A percentile compares a stretch with the other conserved stretches of the same genome.
These are phyloP conservation scores for Volvox africanus DNA, from an alignment of 139 green algal species.

Conservation along the genomic window DNA sequence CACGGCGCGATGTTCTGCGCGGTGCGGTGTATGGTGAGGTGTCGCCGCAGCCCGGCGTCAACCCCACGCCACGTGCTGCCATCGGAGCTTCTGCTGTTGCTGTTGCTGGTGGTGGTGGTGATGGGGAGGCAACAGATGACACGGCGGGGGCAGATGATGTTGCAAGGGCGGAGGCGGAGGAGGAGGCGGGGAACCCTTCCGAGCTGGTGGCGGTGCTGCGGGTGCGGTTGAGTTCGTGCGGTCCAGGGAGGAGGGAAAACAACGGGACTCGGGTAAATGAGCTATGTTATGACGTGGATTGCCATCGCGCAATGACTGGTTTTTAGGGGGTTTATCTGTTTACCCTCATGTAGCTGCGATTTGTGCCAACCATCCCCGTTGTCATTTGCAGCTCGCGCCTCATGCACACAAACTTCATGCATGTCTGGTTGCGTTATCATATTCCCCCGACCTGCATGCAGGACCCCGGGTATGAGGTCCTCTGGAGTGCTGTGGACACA, in stretches of 20 bases:
- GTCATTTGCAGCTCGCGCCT: too few relatives aligned
- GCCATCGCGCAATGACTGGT: too few relatives aligned
- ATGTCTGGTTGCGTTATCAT: too few relatives aligned
- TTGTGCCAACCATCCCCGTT: too few relatives aligned
- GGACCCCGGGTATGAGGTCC: constrained; percentile 22
- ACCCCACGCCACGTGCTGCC: background rate
- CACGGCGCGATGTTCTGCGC: background rate
- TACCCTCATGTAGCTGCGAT: too few relatives aligned
- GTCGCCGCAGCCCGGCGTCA: constrained; percentile 4
- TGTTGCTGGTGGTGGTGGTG: background rate
- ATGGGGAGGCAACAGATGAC: background rate
- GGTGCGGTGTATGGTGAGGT: background rate
- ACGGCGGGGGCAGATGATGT: background rate
- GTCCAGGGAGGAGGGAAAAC: too few relatives aligned
- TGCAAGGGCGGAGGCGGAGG: background rate
- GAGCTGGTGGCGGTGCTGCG: constrained; percentile 33
- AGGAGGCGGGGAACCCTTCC: background rate
- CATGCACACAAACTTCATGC: too few relatives aligned
- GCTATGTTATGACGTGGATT: too few relatives aligned
- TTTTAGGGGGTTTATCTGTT: too few relatives aligned
- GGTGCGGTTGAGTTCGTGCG: background rate
- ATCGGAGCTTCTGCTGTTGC: background rate
- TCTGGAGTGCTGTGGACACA: constrained; percentile 37
- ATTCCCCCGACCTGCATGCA: background rate
- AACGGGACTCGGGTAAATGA: too few relatives aligned